Conservation (phyloP, 202 grass and related monocot genomes). For the Carex arenaria region DNA sequence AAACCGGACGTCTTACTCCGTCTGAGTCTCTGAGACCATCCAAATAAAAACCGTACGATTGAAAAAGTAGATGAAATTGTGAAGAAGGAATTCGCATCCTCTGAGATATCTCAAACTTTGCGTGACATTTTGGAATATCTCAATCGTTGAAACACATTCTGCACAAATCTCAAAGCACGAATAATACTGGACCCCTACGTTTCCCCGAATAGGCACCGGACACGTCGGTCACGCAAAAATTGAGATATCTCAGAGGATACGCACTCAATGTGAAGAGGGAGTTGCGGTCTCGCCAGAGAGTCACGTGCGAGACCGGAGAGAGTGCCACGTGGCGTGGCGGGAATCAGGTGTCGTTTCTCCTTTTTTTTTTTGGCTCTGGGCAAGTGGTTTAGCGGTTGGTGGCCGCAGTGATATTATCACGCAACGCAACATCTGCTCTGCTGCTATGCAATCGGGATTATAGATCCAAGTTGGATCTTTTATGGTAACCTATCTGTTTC, state of each 20-base stretch:
- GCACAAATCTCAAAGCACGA: no score
- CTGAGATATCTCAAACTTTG: no score
- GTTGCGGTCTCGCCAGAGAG: neutral
- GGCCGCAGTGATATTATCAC: neutral
- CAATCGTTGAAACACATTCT: no score
- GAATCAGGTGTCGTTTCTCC: neutral
- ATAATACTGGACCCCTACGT: no score
- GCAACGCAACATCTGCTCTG: neutral
- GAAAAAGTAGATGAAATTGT: neutral
- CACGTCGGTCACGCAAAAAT: no score
- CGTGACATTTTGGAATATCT: no score
- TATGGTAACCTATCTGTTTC: neutral
- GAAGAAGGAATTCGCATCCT: no score
- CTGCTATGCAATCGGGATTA: neutral
- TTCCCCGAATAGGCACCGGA: no score
- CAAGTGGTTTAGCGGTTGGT: conserved; percentile 3
- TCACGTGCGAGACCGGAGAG: neutral
- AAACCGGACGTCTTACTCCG: neutral
- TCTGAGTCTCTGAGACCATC: neutral
- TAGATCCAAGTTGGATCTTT: neutral
- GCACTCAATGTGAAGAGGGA: neutral
- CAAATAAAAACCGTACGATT: neutral
- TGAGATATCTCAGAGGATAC: no score
- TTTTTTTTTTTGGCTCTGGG: neutral
- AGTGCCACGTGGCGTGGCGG: conserved; percentile 16